Evolutionary conservation across 2,329 filamentous ascomycete genomes (phyloP), one percentile per base, ranked within the genome.

Genomic region (Pezicula radicicola): DNA sequence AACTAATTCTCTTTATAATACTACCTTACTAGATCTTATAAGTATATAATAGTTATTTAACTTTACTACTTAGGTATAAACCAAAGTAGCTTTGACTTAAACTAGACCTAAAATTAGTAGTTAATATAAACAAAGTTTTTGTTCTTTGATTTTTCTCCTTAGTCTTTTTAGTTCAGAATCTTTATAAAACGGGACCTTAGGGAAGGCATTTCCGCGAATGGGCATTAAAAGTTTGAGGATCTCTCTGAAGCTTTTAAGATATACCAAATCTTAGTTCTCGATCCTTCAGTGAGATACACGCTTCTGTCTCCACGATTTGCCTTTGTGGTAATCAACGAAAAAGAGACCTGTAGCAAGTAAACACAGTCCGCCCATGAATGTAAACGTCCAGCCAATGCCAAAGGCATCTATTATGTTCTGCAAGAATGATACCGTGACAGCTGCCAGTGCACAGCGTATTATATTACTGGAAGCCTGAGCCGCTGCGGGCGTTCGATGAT

Each of bases 331-430:
- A 47, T 57, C 55, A 19, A 52, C n/a, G 9, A 46, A 15, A 45
- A 55, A 60, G 10, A 56, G 43, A 46, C 43, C 21, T 30, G 27
- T 39, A 15, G 54, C 50, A n/a, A 55, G 27, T 8, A 60, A 21
- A 46, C 52, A 57, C 9, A 57, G 39, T 18, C 48, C 52, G 10
- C 50, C 60, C 52, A 64, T 50, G 41, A 62, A 55, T 5, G 60
- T 62, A 46, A 60, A 64, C 2, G 55, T 59, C 55, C 53, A 59
- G 7, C 64, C 63, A 36, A 62, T 59, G 2, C 60, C 57, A 21
- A 63, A 48, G n/a, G 48, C 46, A 42, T 61, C 37, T n/a, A 64
- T 56, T 42, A 63, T 33, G 18, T 60, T 51, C 21, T 57, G 49
- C 8, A 55, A 33, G 28, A 61, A 60, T 4, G 62, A 58, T 6